Conservation (phyloP, 2,329 filamentous ascomycete species). For the Trichophyton mentagrophytes region DNA sequence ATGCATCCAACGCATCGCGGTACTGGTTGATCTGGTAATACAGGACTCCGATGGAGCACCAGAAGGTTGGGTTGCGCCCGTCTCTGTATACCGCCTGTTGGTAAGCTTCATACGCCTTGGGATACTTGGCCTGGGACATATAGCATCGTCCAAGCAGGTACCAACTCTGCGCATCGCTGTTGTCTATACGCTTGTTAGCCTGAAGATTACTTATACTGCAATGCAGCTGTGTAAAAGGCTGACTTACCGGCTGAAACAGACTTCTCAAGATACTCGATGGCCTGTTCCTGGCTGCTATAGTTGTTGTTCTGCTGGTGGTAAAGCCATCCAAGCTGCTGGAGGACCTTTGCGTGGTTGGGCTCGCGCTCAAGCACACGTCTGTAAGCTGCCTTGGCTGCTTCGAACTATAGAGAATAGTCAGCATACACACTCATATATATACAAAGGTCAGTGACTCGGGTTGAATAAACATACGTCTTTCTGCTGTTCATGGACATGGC, state of each 20-base stretch:
- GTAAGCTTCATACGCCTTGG: constrained; percentile 95
- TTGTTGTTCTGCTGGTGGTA: constrained; percentile 91
- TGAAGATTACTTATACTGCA: not conserved
- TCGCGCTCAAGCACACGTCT: constrained; percentile 86
- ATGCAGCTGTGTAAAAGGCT: not conserved
- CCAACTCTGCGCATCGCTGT: constrained; percentile 94
- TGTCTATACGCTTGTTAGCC: constrained; percentile 47
- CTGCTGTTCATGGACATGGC: constrained; percentile 95
- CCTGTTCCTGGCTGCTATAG: constrained; percentile 85
- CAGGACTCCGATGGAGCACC: constrained; percentile 96
- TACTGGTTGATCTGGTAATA: constrained; percentile 99
- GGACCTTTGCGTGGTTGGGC: constrained; percentile 90
- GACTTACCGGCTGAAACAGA: constrained; percentile 77
- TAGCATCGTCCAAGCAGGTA: constrained; percentile 95
- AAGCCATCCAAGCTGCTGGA: constrained; percentile 95
- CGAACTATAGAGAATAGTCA: constrained; percentile 52
- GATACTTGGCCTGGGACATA: constrained; percentile 98
- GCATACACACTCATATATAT: constrained; percentile 14
- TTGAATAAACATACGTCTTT: constrained; percentile 66
- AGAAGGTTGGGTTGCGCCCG: constrained; percentile 94
- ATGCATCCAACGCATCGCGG: constrained; percentile 90
- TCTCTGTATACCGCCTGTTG: constrained; percentile 98
- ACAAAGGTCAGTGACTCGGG: not conserved
- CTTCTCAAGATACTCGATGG: constrained; percentile 94
- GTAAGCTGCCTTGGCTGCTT: constrained; percentile 84